Evolutionary conservation across 2,329 filamentous ascomycete genomes (phyloP).

Genomic region (Monilinia fructigena): DNA sequence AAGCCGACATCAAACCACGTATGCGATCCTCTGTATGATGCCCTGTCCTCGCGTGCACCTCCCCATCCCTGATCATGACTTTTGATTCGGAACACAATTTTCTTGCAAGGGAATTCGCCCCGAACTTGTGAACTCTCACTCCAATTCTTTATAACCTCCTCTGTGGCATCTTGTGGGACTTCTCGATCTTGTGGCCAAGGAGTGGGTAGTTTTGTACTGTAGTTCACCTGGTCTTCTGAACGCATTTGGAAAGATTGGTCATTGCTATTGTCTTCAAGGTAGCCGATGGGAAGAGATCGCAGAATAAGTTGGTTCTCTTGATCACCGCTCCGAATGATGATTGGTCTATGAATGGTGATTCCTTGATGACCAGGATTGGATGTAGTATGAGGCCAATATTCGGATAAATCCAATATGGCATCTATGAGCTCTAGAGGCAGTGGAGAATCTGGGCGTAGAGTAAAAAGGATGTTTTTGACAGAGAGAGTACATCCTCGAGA

Average conservation of each 20-base stretch:
- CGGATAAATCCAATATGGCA: constrained; percentile 56
- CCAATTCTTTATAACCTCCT: constrained; percentile 32
- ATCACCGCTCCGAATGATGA: constrained; percentile 24
- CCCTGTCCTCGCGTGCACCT: constrained; percentile 37
- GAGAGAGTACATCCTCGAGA: constrained; percentile 51
- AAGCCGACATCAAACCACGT: constrained; percentile 65
- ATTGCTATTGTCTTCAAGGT: constrained; percentile 17
- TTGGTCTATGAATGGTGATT: constrained; percentile 3
- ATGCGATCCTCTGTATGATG: constrained; percentile 50
- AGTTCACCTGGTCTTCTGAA: constrained; percentile 5
- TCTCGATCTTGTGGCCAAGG: constrained; percentile 26
- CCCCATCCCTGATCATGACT: constrained; percentile 61
- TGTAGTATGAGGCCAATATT: constrained; percentile 58
- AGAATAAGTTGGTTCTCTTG: constrained; percentile 45
- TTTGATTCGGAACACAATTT: constrained; percentile 58
- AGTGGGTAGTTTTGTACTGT: constrained; percentile 22
- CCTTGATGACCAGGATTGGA: constrained; percentile 16
- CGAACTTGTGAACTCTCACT: constrained; percentile 24
- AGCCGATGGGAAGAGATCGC: constrained; percentile 38
- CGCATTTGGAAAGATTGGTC: constrained; percentile 20
- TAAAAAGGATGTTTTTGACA: constrained; percentile 46
- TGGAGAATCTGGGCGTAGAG: constrained; percentile 43
- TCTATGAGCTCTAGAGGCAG: constrained; percentile 58
- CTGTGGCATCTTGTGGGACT: constrained; percentile 26
- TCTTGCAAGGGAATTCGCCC: constrained; percentile 52